Conservation (phyloP, 495 filamentous ascomycete genomes). For the Margaritispora aquatica region DNA sequence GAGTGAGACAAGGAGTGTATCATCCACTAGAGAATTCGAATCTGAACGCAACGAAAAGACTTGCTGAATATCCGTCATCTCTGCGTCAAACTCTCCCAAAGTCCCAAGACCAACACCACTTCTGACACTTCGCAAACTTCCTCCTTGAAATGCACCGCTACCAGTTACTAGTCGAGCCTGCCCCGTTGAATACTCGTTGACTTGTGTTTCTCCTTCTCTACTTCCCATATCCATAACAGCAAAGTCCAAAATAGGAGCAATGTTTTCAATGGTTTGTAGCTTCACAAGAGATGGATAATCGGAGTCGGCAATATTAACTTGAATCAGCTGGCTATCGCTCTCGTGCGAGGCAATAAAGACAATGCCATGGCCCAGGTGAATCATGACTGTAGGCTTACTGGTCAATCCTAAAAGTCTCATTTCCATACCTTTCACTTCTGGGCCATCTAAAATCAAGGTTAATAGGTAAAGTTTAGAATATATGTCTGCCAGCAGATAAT, state of each 20-base stretch:
- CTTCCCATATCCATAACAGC: constrained; percentile 93
- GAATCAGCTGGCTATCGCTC: constrained; percentile 81
- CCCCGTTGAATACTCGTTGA: constrained; percentile 87
- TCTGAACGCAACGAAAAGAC: constrained; percentile 52
- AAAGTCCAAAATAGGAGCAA: constrained; percentile 89
- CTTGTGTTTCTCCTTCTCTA: constrained; percentile 64
- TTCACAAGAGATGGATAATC: constrained; percentile 44
- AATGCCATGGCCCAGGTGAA: constrained; percentile 69
- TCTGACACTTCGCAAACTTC: constrained; percentile 78
- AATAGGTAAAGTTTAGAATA: constrained; percentile 78
- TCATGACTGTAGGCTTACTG: constrained; percentile 65
- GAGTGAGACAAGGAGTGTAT: constrained; percentile 75
- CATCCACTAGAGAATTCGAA: constrained; percentile 38
- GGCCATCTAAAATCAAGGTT: constrained; percentile 59
- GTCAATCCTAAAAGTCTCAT: constrained; percentile 62
- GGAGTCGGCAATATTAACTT: constrained; percentile 31
- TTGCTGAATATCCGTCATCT: constrained; percentile 68
- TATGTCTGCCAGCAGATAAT: constrained; percentile 85
- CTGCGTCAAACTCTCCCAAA: constrained; percentile 68
- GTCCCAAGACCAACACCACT: constrained; percentile 95
- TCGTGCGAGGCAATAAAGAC: constrained; percentile 89
- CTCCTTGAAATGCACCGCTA: constrained; percentile 81
- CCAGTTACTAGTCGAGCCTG: constrained; percentile 92
- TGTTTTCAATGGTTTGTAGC: constrained; percentile 74
- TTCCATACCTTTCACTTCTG: constrained; percentile 60